phyloP scores from a whole-genome alignment of 2,329 filamentous ascomycete species.

The Calonectria leucothoes region DNA sequence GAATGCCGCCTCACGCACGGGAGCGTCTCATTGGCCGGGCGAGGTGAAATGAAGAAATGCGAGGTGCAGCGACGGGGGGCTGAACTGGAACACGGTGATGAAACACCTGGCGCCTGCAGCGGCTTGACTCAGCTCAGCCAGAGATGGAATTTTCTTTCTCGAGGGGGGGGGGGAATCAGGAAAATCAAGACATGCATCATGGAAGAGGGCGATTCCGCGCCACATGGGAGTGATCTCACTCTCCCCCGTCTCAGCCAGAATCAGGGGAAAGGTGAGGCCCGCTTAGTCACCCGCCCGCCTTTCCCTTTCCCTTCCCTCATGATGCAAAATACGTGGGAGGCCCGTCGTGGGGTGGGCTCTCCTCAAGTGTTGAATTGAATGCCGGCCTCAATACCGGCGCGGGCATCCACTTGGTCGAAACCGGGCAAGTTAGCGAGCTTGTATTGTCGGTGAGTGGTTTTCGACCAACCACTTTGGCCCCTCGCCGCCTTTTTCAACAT shows the following conservation, averaged over 20 bases:
- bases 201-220: neutral
- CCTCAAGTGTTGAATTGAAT: too few species aligned
- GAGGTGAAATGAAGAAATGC: slow-evolving; percentile 30
- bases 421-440: neutral
- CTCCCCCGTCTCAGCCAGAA: neutral
- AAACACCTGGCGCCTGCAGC: slow-evolving; percentile 18
- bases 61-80: slow-evolving; percentile 6
- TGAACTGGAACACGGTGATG: neutral
- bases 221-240: neutral
- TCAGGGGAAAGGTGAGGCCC: neutral
- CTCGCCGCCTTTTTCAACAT: neutral
- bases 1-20: slow-evolving; percentile 17
- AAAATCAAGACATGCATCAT: neutral
- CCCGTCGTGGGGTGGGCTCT: neutral
- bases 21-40: slow-evolving; percentile 30
- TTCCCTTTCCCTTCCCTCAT: too few species aligned
- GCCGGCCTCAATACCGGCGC: neutral
- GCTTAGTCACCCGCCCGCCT: neutral
- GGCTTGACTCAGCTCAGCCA: neutral
- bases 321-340: neutral
- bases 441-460: neutral
- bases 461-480: neutral
- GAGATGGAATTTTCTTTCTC: neutral
- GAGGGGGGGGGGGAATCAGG: neutral
- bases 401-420: neutral